These are phyloP conservation scores for Borovskyia barvae DNA, from an alignment of 208 protist genomes.

Conservation along the genomic window DNA sequence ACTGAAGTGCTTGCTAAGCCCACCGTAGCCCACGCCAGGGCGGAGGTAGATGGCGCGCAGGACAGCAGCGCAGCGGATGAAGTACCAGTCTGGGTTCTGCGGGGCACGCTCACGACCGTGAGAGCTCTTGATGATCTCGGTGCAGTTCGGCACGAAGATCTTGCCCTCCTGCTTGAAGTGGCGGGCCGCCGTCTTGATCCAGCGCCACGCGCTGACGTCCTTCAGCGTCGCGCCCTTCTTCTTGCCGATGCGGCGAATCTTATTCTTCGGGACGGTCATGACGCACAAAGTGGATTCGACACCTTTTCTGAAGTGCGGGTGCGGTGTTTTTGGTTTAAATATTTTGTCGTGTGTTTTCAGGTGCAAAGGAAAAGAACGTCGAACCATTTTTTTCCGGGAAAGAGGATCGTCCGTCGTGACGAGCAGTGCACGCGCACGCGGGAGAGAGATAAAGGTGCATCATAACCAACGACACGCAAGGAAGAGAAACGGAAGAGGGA, in stretches of 20 bases:
- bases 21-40: slow-evolving; percentile 92
- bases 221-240: slow-evolving; percentile 90
- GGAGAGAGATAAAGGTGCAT: too few relatives aligned
- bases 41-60: slow-evolving; percentile 97
- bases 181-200: slow-evolving; percentile 93
- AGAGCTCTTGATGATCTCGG: slow-evolving; percentile 97
- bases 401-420: too few relatives aligned
- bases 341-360: too few relatives aligned
- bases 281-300: slow-evolving; percentile 13
- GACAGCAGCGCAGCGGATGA: slow-evolving; percentile 95
- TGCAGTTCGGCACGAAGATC: slow-evolving; percentile 94
- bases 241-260: slow-evolving; percentile 89
- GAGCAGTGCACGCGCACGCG: too few relatives aligned
- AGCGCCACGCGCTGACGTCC: slow-evolving; percentile 95
- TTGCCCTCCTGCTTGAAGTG: slow-evolving; percentile 96
- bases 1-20: slow-evolving; percentile 93
- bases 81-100: slow-evolving; percentile 98
- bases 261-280: slow-evolving; percentile 56
- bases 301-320: slow-evolving; percentile 12
- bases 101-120: slow-evolving; percentile 95
- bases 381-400: too few relatives aligned
- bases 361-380: too few relatives aligned
- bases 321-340: neutral
- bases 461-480: too few relatives aligned
- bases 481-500: too few relatives aligned